Evolutionary conservation across 1,139 yeast species (phyloP).

Genomic region (Suhomyces wounanorum): DNA sequence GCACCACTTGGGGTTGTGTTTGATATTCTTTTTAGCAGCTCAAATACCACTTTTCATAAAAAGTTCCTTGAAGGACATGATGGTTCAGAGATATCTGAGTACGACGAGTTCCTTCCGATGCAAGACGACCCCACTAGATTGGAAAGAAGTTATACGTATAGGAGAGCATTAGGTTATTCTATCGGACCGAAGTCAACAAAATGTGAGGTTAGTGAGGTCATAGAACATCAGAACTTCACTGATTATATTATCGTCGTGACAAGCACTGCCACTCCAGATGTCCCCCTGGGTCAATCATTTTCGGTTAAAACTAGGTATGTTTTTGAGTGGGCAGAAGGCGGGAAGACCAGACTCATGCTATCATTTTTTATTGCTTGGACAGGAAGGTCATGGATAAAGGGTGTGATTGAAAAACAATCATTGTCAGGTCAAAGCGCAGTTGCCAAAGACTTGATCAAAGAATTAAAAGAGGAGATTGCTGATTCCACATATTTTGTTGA

Average conservation of each 20-base stretch:
- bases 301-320: constrained; percentile 52
- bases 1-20: constrained; percentile 56
- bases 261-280: constrained; percentile 55
- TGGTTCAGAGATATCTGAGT: constrained; percentile 48
- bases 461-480: constrained; percentile 33
- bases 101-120: constrained; percentile 38
- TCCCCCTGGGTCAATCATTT: constrained; percentile 60
- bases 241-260: constrained; percentile 39
- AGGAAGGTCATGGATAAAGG: constrained; percentile 58
- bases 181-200: constrained; percentile 61
- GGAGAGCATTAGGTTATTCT: constrained; percentile 51
- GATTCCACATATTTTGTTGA: constrained; percentile 24
- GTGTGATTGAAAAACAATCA: constrained; percentile 55
- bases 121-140: constrained; percentile 34
- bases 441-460: constrained; percentile 33
- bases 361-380: constrained; percentile 55
- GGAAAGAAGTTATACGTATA: constrained; percentile 44
- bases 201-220: constrained; percentile 49
- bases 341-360: constrained; percentile 42
- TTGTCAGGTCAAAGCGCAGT: constrained; percentile 49
- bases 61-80: constrained; percentile 46
- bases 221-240: constrained; percentile 43
- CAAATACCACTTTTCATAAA: constrained; percentile 41
- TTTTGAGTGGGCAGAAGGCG: constrained; percentile 49
- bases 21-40: constrained; percentile 49